Evolutionary conservation across 2,329 filamentous ascomycete genomes (phyloP), one percentile per base, ranked within the genome.

Genomic region (Coniella vitis): DNA sequence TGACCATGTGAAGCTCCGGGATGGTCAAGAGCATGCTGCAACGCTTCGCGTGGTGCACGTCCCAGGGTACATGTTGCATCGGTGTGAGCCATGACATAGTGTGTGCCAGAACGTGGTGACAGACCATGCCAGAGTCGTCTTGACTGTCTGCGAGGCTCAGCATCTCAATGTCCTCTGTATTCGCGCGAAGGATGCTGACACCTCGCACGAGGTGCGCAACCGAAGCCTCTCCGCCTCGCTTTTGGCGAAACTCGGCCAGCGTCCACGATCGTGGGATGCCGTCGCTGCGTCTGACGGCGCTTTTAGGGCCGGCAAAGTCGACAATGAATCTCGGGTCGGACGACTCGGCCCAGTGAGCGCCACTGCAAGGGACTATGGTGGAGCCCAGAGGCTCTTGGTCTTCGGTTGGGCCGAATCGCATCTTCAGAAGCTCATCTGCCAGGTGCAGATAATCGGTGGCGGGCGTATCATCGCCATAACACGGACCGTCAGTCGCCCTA

Each of bases 1-100:
- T 69, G 8, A 90, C 75, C 13, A 90, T 68, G n/a, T 74, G 83
- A 1, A 93, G 69, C 56, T 87, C 81, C 0, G 84, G 83, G 1
- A 90, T 79, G 44, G 82, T 73, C 0, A 75, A 67, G 34, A 80
- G 65, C 72, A 86, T 80, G 64, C 76, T 83, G 19, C 87, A 65
- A 2, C 81, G 74, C 55, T 81, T 71, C 37, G 67, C 64, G 21
- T 60, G 56, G 54, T 59, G 47, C 58, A 69, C 46, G 61, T 70
- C 64, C 55, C 59, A 57, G 4, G 59, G 54, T 4, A 46, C 31
- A 13, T 62, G 57, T 9, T n/a, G n/a, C n/a, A n/a, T n/a, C n/a
- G n/a, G n/a, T n/a, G n/a, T n/a, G n/a, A n/a, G n/a, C n/a, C n/a
- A n/a, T n/a, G n/a, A n/a, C n/a, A n/a, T n/a, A n/a, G n/a, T n/a